Conservation (phyloP, 768 basidiomycete genomes). For the Chlorophyllum brunneum region DNA sequence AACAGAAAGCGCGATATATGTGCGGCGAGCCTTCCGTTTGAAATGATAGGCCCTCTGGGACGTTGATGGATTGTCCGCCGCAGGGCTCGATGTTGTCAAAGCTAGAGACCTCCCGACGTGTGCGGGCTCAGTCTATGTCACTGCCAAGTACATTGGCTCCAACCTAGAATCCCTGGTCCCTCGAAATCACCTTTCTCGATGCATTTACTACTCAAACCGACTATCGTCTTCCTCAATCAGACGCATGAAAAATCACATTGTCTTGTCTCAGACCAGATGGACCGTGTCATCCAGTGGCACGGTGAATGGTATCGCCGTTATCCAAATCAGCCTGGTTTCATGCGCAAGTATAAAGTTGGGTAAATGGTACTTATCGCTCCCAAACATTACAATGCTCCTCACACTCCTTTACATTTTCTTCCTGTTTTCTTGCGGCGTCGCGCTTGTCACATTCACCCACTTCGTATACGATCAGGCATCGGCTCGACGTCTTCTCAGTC, state of each 20-base stretch:
- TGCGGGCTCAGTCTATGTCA: too few species aligned
- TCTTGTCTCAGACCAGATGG: not conserved
- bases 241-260: not conserved
- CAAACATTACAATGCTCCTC: constrained; percentile 7
- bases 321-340: not conserved
- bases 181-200: not conserved
- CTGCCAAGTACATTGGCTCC: too few species aligned
- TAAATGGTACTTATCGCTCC: not conserved
- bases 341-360: not conserved
- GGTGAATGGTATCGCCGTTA: not conserved
- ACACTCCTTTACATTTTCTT: constrained; percentile 22
- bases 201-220: not conserved
- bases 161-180: not conserved
- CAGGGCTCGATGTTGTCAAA: too few species aligned
- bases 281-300: not conserved
- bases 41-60: too few species aligned
- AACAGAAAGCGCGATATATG: not conserved
- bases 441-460: constrained; percentile 27
- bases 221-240: not conserved
- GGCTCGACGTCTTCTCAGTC: constrained; percentile 29
- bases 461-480: constrained; percentile 31
- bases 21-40: too few species aligned
- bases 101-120: too few species aligned
- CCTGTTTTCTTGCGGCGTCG: constrained; percentile 25
- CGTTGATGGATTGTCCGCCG: too few species aligned